Conservation (phyloP, 192 early-diverging fungal species). For the Podila epigama region DNA sequence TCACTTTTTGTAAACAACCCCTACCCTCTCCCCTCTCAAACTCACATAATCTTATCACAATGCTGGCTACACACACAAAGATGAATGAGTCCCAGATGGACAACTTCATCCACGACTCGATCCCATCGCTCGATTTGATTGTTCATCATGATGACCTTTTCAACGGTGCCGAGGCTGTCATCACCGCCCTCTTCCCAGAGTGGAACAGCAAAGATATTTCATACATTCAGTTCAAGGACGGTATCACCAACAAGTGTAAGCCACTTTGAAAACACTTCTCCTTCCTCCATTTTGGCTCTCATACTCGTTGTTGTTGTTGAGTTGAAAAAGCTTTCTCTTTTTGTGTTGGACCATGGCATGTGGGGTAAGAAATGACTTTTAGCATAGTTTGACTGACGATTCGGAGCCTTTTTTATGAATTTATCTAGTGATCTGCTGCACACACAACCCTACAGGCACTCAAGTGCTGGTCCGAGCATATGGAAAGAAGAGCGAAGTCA, state of each 20-base stretch:
- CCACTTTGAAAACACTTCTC: too few relatives aligned
- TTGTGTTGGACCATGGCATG: not conserved
- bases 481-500: slow-evolving; percentile 83
- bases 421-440: slow-evolving; percentile 70
- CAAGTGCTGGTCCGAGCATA: slow-evolving; percentile 88
- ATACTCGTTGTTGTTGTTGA: too few relatives aligned
- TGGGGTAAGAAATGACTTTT: too few relatives aligned
- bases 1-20: not conserved
- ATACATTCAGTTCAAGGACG: slow-evolving; percentile 77
- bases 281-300: too few relatives aligned
- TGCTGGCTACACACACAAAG: slow-evolving; percentile 34
- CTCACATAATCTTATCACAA: slow-evolving; percentile 1
- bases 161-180: slow-evolving; percentile 66
- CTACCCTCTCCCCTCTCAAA: not conserved
- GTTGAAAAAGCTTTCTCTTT: slow-evolving; percentile 10
- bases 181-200: slow-evolving; percentile 62
- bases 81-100: slow-evolving; percentile 30
- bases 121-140: slow-evolving; percentile 53
- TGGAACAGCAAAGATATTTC: slow-evolving; percentile 66
- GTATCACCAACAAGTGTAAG: slow-evolving; percentile 83
- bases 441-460: slow-evolving; percentile 60
- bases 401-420: not conserved
- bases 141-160: slow-evolving; percentile 67
- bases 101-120: slow-evolving; percentile 28
- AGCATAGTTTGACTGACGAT: too few relatives aligned